Evolutionary conservation across 805 yeast species (phyloP), one percentile per base, ranked within the genome.

Genomic region (Candida hungchunana): DNA sequence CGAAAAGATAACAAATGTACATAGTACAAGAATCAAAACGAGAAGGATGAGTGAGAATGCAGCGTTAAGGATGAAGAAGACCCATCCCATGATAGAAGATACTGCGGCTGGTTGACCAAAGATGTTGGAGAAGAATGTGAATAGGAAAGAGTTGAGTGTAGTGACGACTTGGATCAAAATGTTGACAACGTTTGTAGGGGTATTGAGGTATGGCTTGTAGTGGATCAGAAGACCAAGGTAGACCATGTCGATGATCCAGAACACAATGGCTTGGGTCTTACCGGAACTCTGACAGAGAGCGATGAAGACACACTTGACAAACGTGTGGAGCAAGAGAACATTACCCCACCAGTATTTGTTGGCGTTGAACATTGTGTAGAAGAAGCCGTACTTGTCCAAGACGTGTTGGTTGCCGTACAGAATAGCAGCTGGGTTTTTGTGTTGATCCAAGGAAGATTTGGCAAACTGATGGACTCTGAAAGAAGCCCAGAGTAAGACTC

Each of bases 351-450:
- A 89, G 63, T 84, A 88, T 52, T 71, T 77, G 18, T 67, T 67
- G 15, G 96, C 94, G 44, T 75, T 74, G 60, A 82, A 88, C 88
- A 86, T 87, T 12, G 95, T 83, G 63, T 88, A 89, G 52, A 88
- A 75, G 62, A 82, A 89, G 0, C 96, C 96, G 55, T 81, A 88
- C 55, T 82, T 82, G 64, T 79, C 75, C 55, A 88, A 71, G 22
- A 86, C 70, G 19, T 64, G 62, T 30, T 78, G 68, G 52, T 89
- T 83, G 40, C 96, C 95, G 53, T 87, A 89, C 36, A 89, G 65
- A 39, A 86, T 60, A 31, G 90, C 95, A 14, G 96, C 96, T 0
- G 96, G 89, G 47, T 90, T 88, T 32, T 80, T 76, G 55, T 75
- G 79, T 32, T 67, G 59, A 19, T 58, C 53, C 29, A 77, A 63